Percentiles rank a stretch among this genome's conserved stretches.
These are phyloP conservation scores for Bothriochloa decipiens DNA, from an alignment of 176 grass and related monocot species.

Conservation along the genomic window DNA sequence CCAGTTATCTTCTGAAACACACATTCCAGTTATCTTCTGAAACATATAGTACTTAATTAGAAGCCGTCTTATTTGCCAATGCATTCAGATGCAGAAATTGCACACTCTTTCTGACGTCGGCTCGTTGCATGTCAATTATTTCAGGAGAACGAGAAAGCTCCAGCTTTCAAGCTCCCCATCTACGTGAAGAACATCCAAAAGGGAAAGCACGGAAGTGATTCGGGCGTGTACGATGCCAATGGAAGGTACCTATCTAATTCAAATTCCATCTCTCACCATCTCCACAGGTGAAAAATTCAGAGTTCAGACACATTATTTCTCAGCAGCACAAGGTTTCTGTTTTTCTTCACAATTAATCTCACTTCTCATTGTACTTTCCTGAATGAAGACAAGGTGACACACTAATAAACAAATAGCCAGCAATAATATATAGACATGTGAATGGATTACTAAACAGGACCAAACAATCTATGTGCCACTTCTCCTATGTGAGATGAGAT, in stretches of 20 bases:
- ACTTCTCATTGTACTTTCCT: not conserved
- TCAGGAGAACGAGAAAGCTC: constrained; percentile 53
- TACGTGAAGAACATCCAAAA: constrained; percentile 76
- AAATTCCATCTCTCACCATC: not conserved
- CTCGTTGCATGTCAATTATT: constrained; percentile 5
- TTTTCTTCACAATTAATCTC: not conserved
- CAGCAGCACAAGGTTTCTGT: not conserved
- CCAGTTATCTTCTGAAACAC: not conserved
- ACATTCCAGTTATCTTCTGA: constrained; percentile 1
- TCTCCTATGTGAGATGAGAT: not conserved
- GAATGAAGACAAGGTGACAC: not conserved
- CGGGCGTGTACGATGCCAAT: constrained; percentile 61
- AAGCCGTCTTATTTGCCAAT: not conserved
- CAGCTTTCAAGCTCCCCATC: constrained; percentile 56
- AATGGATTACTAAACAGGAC: not conserved
- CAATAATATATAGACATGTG: not conserved
- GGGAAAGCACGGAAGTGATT: constrained; percentile 77
- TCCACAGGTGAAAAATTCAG: not conserved
- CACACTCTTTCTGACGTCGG: not conserved
- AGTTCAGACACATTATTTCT: not conserved
- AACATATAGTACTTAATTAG: not conserved
- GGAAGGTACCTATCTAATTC: constrained; percentile 55
- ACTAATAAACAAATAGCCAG: not conserved
- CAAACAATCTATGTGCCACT: not conserved
- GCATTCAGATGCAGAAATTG: not conserved